phyloP scores from a whole-genome alignment of 495 filamentous ascomycete genomes.

The Tuber microsphaerosporum region DNA sequence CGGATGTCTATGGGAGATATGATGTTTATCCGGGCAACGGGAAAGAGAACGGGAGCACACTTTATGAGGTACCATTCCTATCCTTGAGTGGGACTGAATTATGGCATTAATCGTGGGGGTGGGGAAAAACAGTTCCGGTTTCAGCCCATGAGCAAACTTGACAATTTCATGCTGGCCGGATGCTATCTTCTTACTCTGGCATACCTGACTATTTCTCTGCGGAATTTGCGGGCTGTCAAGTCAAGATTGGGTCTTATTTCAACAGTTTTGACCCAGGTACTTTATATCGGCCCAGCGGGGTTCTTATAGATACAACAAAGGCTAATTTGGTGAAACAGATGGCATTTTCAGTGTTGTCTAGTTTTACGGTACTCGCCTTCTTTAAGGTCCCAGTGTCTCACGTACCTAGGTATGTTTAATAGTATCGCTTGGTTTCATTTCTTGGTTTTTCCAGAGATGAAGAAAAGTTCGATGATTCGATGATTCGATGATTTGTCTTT shows the following conservation, averaged over 20 bases:
- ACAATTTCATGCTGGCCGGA: slow-evolving; percentile 53
- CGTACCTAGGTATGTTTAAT: slow-evolving; percentile 48
- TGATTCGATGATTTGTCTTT: too few species aligned
- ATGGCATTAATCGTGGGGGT: slow-evolving; percentile 44
- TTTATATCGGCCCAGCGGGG: slow-evolving; percentile 1
- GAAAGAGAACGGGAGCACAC: slow-evolving; percentile 47
- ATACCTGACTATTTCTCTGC: slow-evolving; percentile 55
- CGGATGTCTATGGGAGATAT: slow-evolving; percentile 48
- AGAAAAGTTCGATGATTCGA: slow-evolving; percentile 11
- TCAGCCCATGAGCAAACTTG: slow-evolving; percentile 55
- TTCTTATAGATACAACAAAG: neutral
- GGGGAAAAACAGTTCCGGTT: slow-evolving; percentile 60
- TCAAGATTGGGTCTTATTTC: slow-evolving; percentile 59
- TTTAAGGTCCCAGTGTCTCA: slow-evolving; percentile 56
- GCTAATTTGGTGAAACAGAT: slow-evolving; percentile 45
- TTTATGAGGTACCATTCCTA: slow-evolving; percentile 51
- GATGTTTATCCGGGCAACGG: slow-evolving; percentile 56
- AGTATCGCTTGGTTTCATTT: slow-evolving; percentile 29
- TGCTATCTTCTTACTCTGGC: slow-evolving; percentile 54
- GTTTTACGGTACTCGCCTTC: slow-evolving; percentile 57
- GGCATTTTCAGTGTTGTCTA: slow-evolving; percentile 58
- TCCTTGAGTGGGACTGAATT: slow-evolving; percentile 49
- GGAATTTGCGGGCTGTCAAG: slow-evolving; percentile 59
- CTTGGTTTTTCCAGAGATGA: slow-evolving; percentile 35
- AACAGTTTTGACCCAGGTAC: slow-evolving; percentile 55